Evolutionary conservation across 306 rosid genomes (phyloP), one percentile per base, ranked within the genome.

Genomic region (Acacia acuminata): DNA sequence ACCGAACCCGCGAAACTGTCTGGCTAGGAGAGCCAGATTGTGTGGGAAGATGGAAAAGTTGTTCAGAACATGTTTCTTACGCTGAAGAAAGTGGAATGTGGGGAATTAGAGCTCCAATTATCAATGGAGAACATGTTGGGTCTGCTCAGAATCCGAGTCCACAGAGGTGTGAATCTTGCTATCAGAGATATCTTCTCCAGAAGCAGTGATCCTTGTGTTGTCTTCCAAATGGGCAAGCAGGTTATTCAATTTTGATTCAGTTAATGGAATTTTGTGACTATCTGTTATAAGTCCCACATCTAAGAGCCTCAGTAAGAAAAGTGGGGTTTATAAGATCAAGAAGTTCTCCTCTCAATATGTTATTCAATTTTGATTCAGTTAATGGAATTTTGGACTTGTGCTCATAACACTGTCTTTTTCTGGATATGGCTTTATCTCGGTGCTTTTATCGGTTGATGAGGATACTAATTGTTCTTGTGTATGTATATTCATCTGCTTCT

Each of bases 121-220:
- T 56, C 77, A 30, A 95, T 93, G 99, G 99, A 95, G 78, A 77
- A 85, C 53, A 25, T 85, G 72, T n/a, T 92, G 90, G 99, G 99
- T 44, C 86, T 95, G 80, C 90, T 95, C 7, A 90, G 89, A 77
- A 77, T 95, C 83, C 96, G 79, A 65, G 86, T 93, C 24, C 74
- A 69, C 2, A 92, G 75, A 89, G 99, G 99, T 7, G 90, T 93
- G 34, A 88, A 92, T 79, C 98, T 95, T 27, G 98, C 97, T 5
- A 15, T 93, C 43, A 86, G 99, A 79, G 99, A 95, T 55, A 78
- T 87, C 16, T 38, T 3, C 65, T 2, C 30, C 65, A 58, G 30
- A 1, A 93, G 94, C 83, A 93, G 99, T 22, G 99, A 95, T 47
- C 98, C 99, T 79, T 95, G 92, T 81, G 90, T 92, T 66, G 19